These are phyloP conservation scores for Phylloporus sp. DNA, from an alignment of 768 basidiomycete genomes.

Conservation along the genomic window DNA sequence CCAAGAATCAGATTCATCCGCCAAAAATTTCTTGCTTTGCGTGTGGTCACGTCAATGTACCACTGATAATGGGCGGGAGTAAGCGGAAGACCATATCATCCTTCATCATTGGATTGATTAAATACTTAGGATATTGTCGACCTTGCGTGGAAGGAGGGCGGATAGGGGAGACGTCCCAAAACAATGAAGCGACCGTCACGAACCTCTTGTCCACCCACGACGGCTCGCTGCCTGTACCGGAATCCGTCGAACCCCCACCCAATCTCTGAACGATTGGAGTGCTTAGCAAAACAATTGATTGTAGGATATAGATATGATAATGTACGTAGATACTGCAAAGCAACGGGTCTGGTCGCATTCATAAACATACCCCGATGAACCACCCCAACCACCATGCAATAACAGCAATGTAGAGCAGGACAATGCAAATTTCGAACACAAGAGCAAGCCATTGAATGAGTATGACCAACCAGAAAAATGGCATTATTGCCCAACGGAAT, in stretches of 20 bases:
- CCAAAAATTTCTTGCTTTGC: slow-evolving; percentile 50
- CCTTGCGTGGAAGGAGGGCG: slow-evolving; percentile 57
- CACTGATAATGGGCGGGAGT: slow-evolving; percentile 74
- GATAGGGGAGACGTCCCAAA: slow-evolving; percentile 31
- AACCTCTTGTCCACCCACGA: slow-evolving; percentile 1
- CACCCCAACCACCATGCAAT: slow-evolving; percentile 75
- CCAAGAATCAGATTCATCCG: slow-evolving; percentile 33
- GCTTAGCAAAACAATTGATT: neutral
- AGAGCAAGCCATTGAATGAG: slow-evolving; percentile 66
- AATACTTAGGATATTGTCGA: slow-evolving; percentile 56
- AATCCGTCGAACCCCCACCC: neutral
- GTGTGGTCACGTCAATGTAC: slow-evolving; percentile 65
- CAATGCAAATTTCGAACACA: slow-evolving; percentile 50
- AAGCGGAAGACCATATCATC: slow-evolving; percentile 28
- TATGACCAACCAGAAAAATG: slow-evolving; percentile 60
- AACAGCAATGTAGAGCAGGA: slow-evolving; percentile 54
- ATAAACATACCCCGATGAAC: slow-evolving; percentile 49
- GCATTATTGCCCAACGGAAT: slow-evolving; percentile 57
- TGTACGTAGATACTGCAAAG: slow-evolving; percentile 5
- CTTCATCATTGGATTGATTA: neutral
- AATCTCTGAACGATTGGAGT: neutral
- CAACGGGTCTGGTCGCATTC: slow-evolving; percentile 6
- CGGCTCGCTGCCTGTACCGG: slow-evolving; percentile 1
- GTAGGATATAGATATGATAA: slow-evolving; percentile 11
- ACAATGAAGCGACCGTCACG: neutral